Percentiles rank a stretch among this genome's conserved stretches.
phyloP scores from a whole-genome alignment of 148 eudicot genomes.

The Vaccinium corymbosum region DNA sequence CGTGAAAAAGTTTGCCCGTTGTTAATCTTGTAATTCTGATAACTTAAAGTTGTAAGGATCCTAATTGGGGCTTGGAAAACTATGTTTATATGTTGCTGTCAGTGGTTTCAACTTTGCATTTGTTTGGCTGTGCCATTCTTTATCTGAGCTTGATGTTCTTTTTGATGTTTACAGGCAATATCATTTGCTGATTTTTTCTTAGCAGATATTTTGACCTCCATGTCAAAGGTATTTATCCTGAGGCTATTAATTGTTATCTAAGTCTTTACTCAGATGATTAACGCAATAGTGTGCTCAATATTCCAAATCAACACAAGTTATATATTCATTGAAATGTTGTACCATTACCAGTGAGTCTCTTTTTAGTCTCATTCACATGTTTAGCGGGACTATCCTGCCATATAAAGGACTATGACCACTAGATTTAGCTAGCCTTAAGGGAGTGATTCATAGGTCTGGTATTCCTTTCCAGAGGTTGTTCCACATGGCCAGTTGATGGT shows the following conservation, averaged over 20 bases:
- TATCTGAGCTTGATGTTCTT: constrained; percentile 16
- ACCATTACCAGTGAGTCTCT: neutral
- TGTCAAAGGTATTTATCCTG: constrained; percentile 78
- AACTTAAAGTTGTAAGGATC: neutral
- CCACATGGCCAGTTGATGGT: neutral
- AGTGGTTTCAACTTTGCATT: neutral
- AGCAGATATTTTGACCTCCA: constrained; percentile 98
- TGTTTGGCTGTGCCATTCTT: neutral
- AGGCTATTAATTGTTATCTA: neutral
- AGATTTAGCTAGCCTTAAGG: neutral
- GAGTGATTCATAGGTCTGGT: neutral
- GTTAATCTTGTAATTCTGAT: neutral
- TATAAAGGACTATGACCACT: neutral
- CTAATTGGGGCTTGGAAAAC: neutral
- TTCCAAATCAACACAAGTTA: neutral
- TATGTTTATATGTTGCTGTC: neutral
- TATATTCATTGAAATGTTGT: neutral
- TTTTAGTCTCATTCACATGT: neutral
- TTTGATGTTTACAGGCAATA: constrained; percentile 70
- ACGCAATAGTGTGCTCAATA: neutral
- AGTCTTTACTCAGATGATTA: constrained; percentile 1
- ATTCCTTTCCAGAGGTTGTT: neutral
- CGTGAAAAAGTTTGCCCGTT: neutral
- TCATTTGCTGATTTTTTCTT: constrained; percentile 94
- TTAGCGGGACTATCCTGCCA: neutral